Evolutionary conservation across 1,284 basidiomycete species (phyloP).

Genomic region (Sporisorium reilianum): DNA sequence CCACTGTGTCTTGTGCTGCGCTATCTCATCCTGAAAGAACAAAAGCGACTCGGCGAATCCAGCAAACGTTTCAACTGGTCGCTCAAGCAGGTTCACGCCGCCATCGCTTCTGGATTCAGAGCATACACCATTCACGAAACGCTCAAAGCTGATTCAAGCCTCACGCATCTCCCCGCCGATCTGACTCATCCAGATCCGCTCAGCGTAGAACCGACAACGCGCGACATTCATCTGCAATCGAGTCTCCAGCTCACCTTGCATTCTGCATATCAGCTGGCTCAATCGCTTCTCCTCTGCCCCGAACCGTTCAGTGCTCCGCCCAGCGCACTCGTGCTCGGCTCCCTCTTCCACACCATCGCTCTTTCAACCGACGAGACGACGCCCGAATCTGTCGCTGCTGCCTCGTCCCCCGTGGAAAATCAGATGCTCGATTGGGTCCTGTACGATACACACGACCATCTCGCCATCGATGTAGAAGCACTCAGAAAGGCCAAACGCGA

Average conservation of each 20-base stretch:
- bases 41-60: slow-evolving; percentile 39
- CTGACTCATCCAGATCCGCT: slow-evolving; percentile 23
- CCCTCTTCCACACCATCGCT: slow-evolving; percentile 36
- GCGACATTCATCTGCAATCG: slow-evolving; percentile 42
- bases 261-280: slow-evolving; percentile 39
- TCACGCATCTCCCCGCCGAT: slow-evolving; percentile 19
- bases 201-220: slow-evolving; percentile 38
- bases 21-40: slow-evolving; percentile 46
- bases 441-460: slow-evolving; percentile 32
- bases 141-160: slow-evolving; percentile 26
- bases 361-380: slow-evolving; percentile 26
- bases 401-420: slow-evolving; percentile 19
- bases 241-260: slow-evolving; percentile 45
- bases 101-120: slow-evolving; percentile 22
- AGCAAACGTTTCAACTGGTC: slow-evolving; percentile 46
- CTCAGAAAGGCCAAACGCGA: slow-evolving; percentile 47
- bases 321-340: slow-evolving; percentile 39
- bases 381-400: slow-evolving; percentile 18
- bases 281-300: slow-evolving; percentile 42
- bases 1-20: slow-evolving; percentile 45
- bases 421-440: slow-evolving; percentile 46
- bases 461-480: slow-evolving; percentile 52
- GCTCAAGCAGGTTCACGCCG: slow-evolving; percentile 40
- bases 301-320: slow-evolving; percentile 33
- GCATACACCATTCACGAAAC: slow-evolving; percentile 31